phyloP scores from a whole-genome alignment of 805 yeast genomes.

The Monosporozyma aerobia region DNA sequence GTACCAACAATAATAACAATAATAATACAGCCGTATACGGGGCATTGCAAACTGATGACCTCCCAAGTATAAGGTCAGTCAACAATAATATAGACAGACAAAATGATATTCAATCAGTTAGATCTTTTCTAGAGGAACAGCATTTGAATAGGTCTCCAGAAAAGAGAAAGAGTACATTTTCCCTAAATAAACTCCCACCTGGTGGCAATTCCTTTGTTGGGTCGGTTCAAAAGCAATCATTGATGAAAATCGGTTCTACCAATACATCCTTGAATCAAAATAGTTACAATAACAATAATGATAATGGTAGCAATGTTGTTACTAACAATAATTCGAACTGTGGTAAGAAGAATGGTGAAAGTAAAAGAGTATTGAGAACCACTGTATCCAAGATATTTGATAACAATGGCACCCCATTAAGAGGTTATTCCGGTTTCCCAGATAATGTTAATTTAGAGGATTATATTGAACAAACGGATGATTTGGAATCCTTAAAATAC shows the following conservation, averaged over 20 bases:
- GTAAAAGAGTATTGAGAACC: conserved; percentile 40
- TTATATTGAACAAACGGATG: conserved; percentile 36
- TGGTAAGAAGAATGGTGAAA: conserved; percentile 6
- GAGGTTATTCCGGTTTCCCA: conserved; percentile 65
- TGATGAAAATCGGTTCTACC: background rate
- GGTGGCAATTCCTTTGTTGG: background rate
- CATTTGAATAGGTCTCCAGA: conserved; percentile 18
- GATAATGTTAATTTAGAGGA: conserved; percentile 44
- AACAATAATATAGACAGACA: conserved; percentile 5
- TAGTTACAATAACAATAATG: background rate
- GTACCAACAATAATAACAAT: conserved; percentile 2
- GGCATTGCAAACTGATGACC: conserved; percentile 8
- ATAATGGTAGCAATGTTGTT: background rate
- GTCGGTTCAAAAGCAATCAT: background rate
- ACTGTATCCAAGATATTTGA: conserved; percentile 70
- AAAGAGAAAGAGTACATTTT: conserved; percentile 17
- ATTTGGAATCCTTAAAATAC: conserved; percentile 5
- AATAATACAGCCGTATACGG: conserved; percentile 2
- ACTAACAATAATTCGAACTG: background rate
- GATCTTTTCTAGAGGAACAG: conserved; percentile 17
- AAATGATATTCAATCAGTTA: conserved; percentile 19
- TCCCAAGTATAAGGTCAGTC: conserved; percentile 15
- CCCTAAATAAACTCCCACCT: conserved; percentile 9
- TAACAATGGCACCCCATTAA: conserved; percentile 59
- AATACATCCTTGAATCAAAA: background rate